phyloP scores from a whole-genome alignment of 495 filamentous ascomycete genomes.

The Pseudoneurospora amorphoporcata region DNA sequence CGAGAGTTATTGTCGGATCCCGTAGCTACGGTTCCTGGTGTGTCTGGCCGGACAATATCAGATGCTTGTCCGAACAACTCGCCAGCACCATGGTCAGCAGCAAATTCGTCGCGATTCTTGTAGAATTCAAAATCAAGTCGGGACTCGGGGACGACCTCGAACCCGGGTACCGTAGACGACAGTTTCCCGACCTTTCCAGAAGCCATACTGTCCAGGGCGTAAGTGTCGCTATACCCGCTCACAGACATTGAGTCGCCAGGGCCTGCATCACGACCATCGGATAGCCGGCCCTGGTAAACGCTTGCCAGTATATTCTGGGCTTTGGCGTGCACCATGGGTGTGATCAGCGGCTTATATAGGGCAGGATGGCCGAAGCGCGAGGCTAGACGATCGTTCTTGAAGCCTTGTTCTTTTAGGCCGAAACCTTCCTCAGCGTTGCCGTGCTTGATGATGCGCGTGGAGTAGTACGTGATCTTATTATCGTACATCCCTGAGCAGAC shows the following conservation, averaged over 20 bases:
- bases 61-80: conserved; percentile 57
- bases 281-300: conserved; percentile 72
- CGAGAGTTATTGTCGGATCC: conserved; percentile 26
- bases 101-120: conserved; percentile 82
- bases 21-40: conserved; percentile 46
- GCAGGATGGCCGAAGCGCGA: conserved; percentile 85
- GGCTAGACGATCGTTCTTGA: conserved; percentile 58
- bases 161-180: conserved; percentile 41
- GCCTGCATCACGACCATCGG: conserved; percentile 38
- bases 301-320: conserved; percentile 71
- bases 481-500: conserved; percentile 75
- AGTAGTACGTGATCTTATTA: conserved; percentile 64
- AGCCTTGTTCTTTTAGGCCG: conserved; percentile 31
- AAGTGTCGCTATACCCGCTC: conserved; percentile 56
- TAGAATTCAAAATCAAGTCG: conserved; percentile 91
- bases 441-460: conserved; percentile 49
- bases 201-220: conserved; percentile 74
- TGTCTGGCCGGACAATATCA: conserved; percentile 59
- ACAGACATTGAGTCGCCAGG: conserved; percentile 51
- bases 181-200: conserved; percentile 60
- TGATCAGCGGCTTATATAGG: conserved; percentile 78
- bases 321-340: conserved; percentile 91
- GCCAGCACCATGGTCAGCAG: conserved; percentile 73
- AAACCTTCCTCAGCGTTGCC: conserved; percentile 36
- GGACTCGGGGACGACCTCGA: conserved; percentile 82